These are phyloP conservation scores for Phialocephala subalpina DNA, from an alignment of 2,329 filamentous ascomycete species.

Conservation along the genomic window DNA sequence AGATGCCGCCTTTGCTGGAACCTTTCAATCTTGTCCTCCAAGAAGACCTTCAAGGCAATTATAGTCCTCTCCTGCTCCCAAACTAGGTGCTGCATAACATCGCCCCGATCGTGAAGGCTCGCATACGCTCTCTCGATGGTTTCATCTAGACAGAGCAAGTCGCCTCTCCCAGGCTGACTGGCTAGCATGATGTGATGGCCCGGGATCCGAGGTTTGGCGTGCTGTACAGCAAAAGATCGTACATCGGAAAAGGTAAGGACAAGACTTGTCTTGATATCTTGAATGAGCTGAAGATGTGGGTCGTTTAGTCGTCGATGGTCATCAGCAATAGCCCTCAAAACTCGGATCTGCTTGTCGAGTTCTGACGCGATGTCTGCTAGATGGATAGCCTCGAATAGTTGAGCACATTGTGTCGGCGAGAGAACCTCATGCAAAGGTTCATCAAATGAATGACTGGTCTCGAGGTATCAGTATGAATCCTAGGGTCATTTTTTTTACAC, in stretches of 20 bases:
- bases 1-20: background rate
- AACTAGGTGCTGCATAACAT: background rate
- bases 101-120: background rate
- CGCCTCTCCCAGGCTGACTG: background rate
- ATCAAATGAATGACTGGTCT: background rate
- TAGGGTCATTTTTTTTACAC: background rate
- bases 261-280: background rate
- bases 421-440: constrained; percentile 1
- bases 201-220: background rate
- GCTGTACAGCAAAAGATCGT: background rate
- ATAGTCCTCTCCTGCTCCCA: background rate
- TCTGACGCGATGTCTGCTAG: background rate
- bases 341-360: background rate
- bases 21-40: background rate
- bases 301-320: background rate
- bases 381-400: background rate
- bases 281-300: background rate
- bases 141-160: background rate
- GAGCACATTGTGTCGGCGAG: background rate
- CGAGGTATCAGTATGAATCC: background rate
- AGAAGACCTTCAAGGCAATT: background rate
- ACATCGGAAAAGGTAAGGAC: background rate
- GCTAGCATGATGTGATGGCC: background rate
- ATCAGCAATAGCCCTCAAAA: background rate
- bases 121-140: background rate